Conservation (phyloP, 2,329 filamentous ascomycete species). For the Gliomastix tumulicola region DNA sequence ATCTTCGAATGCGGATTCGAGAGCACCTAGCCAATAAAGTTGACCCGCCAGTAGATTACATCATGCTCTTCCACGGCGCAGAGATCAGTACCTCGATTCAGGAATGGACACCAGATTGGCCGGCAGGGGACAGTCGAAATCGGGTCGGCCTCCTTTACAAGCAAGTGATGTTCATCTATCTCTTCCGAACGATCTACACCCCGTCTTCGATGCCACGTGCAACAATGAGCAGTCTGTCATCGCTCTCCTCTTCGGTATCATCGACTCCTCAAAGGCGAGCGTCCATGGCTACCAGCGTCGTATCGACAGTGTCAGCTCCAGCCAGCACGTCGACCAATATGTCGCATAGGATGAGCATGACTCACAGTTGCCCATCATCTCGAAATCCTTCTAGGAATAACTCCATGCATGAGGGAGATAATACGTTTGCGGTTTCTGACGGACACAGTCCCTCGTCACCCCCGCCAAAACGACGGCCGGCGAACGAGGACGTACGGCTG, state of each 20-base stretch:
- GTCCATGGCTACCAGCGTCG: slow-evolving; percentile 24
- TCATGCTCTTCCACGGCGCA: slow-evolving; percentile 63
- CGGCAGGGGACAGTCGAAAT: slow-evolving; percentile 48
- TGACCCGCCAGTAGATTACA: slow-evolving; percentile 67
- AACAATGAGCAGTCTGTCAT: slow-evolving; percentile 18
- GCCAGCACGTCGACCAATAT: slow-evolving; percentile 6
- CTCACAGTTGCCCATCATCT: slow-evolving; percentile 22
- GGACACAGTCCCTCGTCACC: slow-evolving; percentile 24
- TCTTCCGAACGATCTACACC: slow-evolving; percentile 55
- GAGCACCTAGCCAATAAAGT: slow-evolving; percentile 52
- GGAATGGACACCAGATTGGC: slow-evolving; percentile 64
- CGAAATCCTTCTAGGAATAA: slow-evolving; percentile 27
- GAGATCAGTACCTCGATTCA: slow-evolving; percentile 70
- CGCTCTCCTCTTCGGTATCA: slow-evolving; percentile 7
- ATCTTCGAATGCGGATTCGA: slow-evolving; percentile 68
- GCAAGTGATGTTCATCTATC: slow-evolving; percentile 60
- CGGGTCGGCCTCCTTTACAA: slow-evolving; percentile 53
- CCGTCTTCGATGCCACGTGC: slow-evolving; percentile 27
- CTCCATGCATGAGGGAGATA: slow-evolving; percentile 30
- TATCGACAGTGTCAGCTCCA: slow-evolving; percentile 11
- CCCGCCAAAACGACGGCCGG: slow-evolving; percentile 37
- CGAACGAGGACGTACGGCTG: slow-evolving; percentile 43
- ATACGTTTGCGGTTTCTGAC: not conserved
- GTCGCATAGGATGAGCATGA: slow-evolving; percentile 9
- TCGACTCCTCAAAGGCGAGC: slow-evolving; percentile 18